phyloP scores from a whole-genome alignment of 2,329 filamentous ascomycete genomes.

The Fonsecaea pedrosoi region DNA sequence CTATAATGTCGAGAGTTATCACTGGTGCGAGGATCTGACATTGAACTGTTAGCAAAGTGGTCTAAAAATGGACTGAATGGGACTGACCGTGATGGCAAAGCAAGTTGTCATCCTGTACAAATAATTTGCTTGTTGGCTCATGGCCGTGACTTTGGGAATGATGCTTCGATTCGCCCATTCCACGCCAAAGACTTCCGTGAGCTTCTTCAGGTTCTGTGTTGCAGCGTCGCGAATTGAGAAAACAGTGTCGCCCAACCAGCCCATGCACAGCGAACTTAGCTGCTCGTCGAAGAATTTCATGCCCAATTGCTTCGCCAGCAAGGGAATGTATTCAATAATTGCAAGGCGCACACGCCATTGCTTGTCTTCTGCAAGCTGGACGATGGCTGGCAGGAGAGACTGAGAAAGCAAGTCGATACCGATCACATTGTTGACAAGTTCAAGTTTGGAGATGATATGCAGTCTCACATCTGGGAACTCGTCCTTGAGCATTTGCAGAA shows the following conservation, averaged over 20 bases:
- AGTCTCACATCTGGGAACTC: conserved; percentile 97
- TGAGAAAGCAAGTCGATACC: conserved; percentile 96
- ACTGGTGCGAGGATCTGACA: conserved; percentile 87
- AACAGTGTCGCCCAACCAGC: conserved; percentile 96
- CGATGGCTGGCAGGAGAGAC: conserved; percentile 94
- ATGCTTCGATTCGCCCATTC: conserved; percentile 97
- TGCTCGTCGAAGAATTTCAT: conserved; percentile 99
- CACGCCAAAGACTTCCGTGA: conserved; percentile 97
- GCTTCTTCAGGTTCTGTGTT: conserved; percentile 96
- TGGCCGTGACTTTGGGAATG: conserved; percentile 97
- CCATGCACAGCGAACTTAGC: conserved; percentile 93
- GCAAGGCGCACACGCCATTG: conserved; percentile 92
- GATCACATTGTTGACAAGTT: conserved; percentile 98
- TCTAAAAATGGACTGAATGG: conserved; percentile 23
- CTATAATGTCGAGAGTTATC: conserved; percentile 90
- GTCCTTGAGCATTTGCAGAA: conserved; percentile 98
- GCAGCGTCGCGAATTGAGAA: conserved; percentile 98
- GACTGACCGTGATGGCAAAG: conserved; percentile 93
- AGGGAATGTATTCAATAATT: conserved; percentile 98
- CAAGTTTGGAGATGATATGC: conserved; percentile 99
- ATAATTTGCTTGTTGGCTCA: conserved; percentile 98
- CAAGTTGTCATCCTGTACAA: conserved; percentile 99
- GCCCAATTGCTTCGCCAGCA: conserved; percentile 92
- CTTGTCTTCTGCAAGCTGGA: conserved; percentile 97
- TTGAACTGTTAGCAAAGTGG: conserved; percentile 41